Conservation (phyloP, 352 stramenopile species). For the Phytopythium kandeliae region DNA sequence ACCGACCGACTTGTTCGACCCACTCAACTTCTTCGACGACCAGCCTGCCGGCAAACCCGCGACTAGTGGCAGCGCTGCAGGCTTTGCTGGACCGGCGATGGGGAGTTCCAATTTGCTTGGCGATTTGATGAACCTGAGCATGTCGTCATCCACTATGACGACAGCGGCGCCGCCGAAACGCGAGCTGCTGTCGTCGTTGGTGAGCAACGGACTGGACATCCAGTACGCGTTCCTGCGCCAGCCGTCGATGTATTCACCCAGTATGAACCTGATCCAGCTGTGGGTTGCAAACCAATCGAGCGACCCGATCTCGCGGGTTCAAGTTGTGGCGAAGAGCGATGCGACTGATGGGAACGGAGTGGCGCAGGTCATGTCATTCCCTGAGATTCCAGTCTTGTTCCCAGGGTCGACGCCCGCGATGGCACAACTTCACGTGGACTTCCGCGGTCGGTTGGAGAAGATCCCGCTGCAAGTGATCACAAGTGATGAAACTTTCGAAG, state of each 20-base stretch:
- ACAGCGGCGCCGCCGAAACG: constrained; percentile 23
- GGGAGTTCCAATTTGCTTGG: constrained; percentile 27
- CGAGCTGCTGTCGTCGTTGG: constrained; percentile 45
- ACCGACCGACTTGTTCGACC: constrained; percentile 32
- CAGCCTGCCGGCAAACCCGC: constrained; percentile 4
- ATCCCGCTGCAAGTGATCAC: constrained; percentile 59
- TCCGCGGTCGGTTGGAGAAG: constrained; percentile 59
- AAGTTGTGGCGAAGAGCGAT: constrained; percentile 29
- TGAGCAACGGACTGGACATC: constrained; percentile 52
- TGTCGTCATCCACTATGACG: constrained; percentile 25
- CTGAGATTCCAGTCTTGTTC: constrained; percentile 80
- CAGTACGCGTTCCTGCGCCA: constrained; percentile 67
- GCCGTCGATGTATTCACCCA: constrained; percentile 47
- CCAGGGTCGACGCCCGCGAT: constrained; percentile 66
- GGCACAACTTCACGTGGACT: constrained; percentile 83
- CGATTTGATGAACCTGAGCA: constrained; percentile 60
- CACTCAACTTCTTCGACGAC: constrained; percentile 39
- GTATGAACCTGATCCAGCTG: constrained; percentile 69
- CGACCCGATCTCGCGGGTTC: constrained; percentile 46
- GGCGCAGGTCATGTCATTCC: constrained; percentile 66
- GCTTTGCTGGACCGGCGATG: constrained; percentile 7
- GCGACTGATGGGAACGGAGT: neutral
- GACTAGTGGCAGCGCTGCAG: neutral
- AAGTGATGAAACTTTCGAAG: constrained; percentile 41
- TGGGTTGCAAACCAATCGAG: constrained; percentile 65